Percentiles rank a stretch among this genome's conserved stretches.
phyloP scores from a whole-genome alignment of 805 yeast species.

The Pachysolen tannophilus region DNA sequence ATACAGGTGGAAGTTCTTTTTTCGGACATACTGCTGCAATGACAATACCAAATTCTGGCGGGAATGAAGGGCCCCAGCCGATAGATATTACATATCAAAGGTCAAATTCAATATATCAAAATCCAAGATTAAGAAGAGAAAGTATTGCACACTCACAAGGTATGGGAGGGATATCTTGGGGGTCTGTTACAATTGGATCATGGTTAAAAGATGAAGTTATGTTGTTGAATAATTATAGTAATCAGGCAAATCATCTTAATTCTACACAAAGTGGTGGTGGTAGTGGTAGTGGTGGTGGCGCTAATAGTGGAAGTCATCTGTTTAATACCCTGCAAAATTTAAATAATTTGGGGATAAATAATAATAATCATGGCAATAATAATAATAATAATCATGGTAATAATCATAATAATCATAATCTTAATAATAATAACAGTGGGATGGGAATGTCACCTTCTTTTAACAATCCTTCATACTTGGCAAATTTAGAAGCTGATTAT shows the following conservation, averaged over 20 bases:
- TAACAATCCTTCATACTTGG: slow-evolving; percentile 70
- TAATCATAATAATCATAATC: slow-evolving; percentile 14
- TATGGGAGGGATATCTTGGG: slow-evolving; percentile 98
- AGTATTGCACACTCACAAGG: slow-evolving; percentile 95
- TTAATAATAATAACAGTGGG: slow-evolving; percentile 20
- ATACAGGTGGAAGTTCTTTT: not conserved
- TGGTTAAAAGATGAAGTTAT: slow-evolving; percentile 94
- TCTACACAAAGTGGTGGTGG: too few species aligned
- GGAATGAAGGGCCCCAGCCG: slow-evolving; percentile 21
- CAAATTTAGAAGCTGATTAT: slow-evolving; percentile 90
- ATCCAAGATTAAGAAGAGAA: slow-evolving; percentile 68
- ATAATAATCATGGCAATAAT: slow-evolving; percentile 8
- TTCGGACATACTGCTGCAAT: slow-evolving; percentile 17
- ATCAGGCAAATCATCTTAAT: slow-evolving; percentile 4
- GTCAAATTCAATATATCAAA: slow-evolving; percentile 28
- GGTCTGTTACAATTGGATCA: slow-evolving; percentile 87
- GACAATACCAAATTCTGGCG: slow-evolving; percentile 22
- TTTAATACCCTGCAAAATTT: slow-evolving; percentile 12
- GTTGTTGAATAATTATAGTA: slow-evolving; percentile 30
- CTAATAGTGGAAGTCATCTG: too few species aligned
- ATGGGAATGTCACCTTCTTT: slow-evolving; percentile 57
- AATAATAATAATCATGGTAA: slow-evolving; percentile 3
- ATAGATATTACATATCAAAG: slow-evolving; percentile 29
- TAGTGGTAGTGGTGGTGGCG: slow-evolving; percentile 3
- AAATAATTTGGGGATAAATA: slow-evolving; percentile 1